phyloP scores from a whole-genome alignment of 2,329 filamentous ascomycete genomes.

The Aspergillus eucalypticola region DNA sequence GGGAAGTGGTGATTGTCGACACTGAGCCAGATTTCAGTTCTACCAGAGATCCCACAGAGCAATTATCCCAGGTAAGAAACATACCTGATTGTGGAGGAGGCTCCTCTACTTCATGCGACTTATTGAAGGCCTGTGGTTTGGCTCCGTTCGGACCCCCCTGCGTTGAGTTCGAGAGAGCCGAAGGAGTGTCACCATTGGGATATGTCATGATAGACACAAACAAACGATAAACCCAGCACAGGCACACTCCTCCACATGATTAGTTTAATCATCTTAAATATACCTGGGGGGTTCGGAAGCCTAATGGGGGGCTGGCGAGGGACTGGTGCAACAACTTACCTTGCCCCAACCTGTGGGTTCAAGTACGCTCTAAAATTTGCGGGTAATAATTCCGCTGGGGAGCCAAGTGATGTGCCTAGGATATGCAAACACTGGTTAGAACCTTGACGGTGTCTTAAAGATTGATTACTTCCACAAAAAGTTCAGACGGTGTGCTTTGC shows the following conservation, averaged over 20 bases:
- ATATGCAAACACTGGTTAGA: background rate
- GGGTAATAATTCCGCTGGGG: background rate
- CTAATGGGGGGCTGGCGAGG: background rate
- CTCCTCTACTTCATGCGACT: background rate
- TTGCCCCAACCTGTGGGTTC: background rate
- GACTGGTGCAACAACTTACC: conserved; percentile 7
- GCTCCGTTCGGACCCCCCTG: conserved; percentile 1
- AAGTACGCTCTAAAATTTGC: background rate
- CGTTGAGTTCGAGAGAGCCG: conserved; percentile 8
- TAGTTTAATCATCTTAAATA: background rate
- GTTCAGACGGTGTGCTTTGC: background rate
- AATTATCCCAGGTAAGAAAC: background rate
- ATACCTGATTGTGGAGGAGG: conserved; percentile 14
- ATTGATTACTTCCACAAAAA: background rate
- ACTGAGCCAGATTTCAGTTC: conserved; percentile 12
- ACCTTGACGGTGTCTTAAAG: background rate
- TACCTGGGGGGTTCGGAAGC: background rate
- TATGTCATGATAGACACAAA: conserved; percentile 10
- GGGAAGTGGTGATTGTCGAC: conserved; percentile 5
- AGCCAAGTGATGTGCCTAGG: background rate
- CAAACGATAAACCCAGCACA: background rate
- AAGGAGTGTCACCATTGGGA: conserved; percentile 16
- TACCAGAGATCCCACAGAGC: background rate
- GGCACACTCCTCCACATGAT: background rate
- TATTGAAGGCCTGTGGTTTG: conserved; percentile 1